Percentiles rank a stretch among this genome's conserved stretches.
phyloP scores from a whole-genome alignment of 805 yeast species.

The Wilhelminamyces savonicus region DNA sequence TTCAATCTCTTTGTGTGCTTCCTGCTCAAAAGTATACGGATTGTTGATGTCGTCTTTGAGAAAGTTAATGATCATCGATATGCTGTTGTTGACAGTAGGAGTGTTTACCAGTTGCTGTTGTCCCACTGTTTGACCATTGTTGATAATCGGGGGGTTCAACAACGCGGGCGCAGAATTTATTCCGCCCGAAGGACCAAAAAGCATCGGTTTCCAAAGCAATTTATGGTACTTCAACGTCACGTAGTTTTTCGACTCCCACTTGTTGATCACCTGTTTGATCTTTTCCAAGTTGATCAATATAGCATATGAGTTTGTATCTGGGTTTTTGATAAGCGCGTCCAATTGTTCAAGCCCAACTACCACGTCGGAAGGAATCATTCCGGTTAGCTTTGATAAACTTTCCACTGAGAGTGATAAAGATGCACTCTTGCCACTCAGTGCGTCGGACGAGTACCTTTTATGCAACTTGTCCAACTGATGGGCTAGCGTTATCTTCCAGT shows the following conservation, averaged over 20 bases:
- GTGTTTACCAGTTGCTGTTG: constrained; percentile 8
- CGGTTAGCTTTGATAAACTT: constrained; percentile 62
- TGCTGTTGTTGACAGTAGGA: constrained; percentile 31
- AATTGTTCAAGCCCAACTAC: constrained; percentile 80
- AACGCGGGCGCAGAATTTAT: constrained; percentile 56
- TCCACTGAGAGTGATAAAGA: constrained; percentile 43
- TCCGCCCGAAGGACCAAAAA: constrained; percentile 85
- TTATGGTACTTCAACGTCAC: constrained; percentile 44
- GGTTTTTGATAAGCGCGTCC: constrained; percentile 48
- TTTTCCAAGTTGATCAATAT: constrained; percentile 43
- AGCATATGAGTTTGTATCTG: constrained; percentile 41
- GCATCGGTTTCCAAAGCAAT: constrained; percentile 74
- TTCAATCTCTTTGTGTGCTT: constrained; percentile 44
- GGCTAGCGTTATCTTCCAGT: constrained; percentile 72
- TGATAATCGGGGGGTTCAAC: constrained; percentile 6
- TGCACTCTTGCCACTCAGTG: too few species aligned
- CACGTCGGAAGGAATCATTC: constrained; percentile 84
- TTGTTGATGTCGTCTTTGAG: constrained; percentile 65
- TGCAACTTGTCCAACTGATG: constrained; percentile 31
- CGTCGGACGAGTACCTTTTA: constrained; percentile 11
- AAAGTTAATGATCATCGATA: constrained; percentile 53
- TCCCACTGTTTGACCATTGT: constrained; percentile 2
- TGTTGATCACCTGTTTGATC: constrained; percentile 35
- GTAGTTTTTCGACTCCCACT: constrained; percentile 53
- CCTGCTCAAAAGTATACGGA: constrained; percentile 52